phyloP scores from a whole-genome alignment of 352 stramenopile species.

The Phytophthora lateralis region DNA sequence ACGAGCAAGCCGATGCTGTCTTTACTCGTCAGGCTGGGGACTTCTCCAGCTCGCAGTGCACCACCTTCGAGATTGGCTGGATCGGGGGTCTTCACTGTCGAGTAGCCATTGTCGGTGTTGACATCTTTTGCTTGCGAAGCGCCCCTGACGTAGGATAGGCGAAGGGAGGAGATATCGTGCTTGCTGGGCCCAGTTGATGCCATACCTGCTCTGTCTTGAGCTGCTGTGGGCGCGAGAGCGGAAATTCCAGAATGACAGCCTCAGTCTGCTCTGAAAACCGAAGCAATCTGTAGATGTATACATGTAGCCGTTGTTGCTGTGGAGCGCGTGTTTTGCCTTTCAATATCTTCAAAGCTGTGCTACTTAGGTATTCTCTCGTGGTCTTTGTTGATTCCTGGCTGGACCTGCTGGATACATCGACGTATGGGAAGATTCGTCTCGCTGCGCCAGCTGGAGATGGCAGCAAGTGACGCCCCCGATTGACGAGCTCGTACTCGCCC shows the following conservation, averaged over 20 bases:
- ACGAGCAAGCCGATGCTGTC: conserved; percentile 41
- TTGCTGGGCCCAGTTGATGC: not conserved
- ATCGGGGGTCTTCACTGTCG: conserved; percentile 11
- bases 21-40: conserved; percentile 28
- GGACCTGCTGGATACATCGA: no score
- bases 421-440: not conserved
- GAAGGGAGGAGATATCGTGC: conserved; percentile 11
- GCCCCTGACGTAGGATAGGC: conserved; percentile 22
- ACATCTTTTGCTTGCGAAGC: conserved; percentile 18
- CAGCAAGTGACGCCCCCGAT: not conserved
- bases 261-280: not conserved
- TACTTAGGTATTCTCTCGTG: conserved; percentile 5
- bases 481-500: not conserved
- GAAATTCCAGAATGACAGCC: conserved; percentile 4
- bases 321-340: not conserved
- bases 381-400: not conserved
- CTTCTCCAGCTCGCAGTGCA: conserved; percentile 39
- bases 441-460: not conserved
- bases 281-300: no score
- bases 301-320: not conserved
- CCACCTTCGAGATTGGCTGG: conserved; percentile 20
- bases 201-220: not conserved
- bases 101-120: conserved; percentile 13
- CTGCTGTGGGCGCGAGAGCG: conserved; percentile 1
- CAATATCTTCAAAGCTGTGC: not conserved